A percentile compares a stretch with the other conserved stretches of the same genome.
Conservation (phyloP, 169 alveolate species). For the Besnoitia besnoiti region DNA sequence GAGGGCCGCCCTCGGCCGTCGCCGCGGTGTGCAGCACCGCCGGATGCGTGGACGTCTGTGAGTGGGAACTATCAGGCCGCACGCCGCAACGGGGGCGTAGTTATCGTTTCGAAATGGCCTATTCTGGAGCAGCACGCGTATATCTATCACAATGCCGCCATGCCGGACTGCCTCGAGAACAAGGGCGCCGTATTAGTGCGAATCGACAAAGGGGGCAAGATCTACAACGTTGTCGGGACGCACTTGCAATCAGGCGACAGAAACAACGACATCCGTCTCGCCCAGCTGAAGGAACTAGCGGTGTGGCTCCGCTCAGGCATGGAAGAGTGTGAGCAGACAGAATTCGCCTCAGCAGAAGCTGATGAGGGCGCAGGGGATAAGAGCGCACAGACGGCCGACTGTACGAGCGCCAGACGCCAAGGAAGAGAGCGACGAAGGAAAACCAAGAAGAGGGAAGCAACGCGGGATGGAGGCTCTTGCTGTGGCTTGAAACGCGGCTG, state of each 20-base stretch:
- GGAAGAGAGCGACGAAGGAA: not conserved
- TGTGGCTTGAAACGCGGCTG: not conserved
- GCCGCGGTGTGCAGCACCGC: too few relatives aligned
- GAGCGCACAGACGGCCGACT: not conserved
- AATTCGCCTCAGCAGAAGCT: constrained; percentile 72
- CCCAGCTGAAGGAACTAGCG: constrained; percentile 77
- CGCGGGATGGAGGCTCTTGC: not conserved
- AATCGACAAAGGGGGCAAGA: constrained; percentile 70
- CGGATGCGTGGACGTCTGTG: constrained; percentile 60
- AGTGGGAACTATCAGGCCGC: constrained; percentile 61
- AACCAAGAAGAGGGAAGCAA: not conserved
- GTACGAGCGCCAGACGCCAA: not conserved
- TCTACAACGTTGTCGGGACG: constrained; percentile 81
- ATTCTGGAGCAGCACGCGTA: constrained; percentile 75
- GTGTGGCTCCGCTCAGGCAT: constrained; percentile 80
- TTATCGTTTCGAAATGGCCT: constrained; percentile 74
- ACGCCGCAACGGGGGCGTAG: constrained; percentile 76
- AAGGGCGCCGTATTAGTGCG: constrained; percentile 86
- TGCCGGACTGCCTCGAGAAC: constrained; percentile 74
- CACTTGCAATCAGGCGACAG: constrained; percentile 81
- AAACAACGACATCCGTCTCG: constrained; percentile 71
- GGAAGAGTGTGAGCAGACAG: constrained; percentile 66
- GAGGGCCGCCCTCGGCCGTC: not conserved
- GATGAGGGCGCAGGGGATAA: constrained; percentile 5
- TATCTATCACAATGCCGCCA: constrained; percentile 63